Evolutionary conservation across 2,329 filamentous ascomycete genomes (phyloP).

Genomic region (Pleomassaria siparia): DNA sequence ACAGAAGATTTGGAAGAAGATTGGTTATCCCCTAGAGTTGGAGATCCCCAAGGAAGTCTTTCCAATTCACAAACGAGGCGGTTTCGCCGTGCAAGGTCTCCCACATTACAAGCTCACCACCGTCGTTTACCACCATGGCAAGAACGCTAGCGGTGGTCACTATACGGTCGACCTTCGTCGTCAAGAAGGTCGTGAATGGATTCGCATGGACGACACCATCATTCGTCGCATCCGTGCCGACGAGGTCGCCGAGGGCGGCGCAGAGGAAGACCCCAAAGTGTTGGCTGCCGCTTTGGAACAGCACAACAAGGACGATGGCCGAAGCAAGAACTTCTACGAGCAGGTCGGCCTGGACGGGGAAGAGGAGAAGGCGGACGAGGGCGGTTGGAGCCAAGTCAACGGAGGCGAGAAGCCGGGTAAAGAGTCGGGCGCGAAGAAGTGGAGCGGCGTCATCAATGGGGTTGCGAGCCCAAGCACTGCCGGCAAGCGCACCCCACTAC

Average conservation of each 20-base stretch:
- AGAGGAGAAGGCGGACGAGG: conserved; percentile 66
- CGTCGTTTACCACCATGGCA: conserved; percentile 96
- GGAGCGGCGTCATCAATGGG: conserved; percentile 67
- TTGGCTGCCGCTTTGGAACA: conserved; percentile 67
- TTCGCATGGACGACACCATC: conserved; percentile 90
- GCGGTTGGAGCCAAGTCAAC: conserved; percentile 84
- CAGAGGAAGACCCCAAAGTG: conserved; percentile 74
- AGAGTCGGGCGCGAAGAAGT: conserved; percentile 64
- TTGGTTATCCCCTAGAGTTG: conserved; percentile 91
- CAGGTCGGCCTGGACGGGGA: conserved; percentile 59
- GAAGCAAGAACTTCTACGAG: conserved; percentile 73
- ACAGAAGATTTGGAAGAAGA: conserved; percentile 97
- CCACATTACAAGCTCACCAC: conserved; percentile 85
- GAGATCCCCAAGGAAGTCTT: conserved; percentile 92
- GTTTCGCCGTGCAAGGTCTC: conserved; percentile 64
- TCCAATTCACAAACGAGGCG: conserved; percentile 70
- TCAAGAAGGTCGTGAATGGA: conserved; percentile 94
- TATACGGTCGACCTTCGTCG: conserved; percentile 97
- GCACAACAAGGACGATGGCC: conserved; percentile 60
- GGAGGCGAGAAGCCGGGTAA: conserved; percentile 54
- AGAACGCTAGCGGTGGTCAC: conserved; percentile 92
- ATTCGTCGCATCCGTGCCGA: conserved; percentile 83
- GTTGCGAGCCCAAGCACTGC: conserved; percentile 56
- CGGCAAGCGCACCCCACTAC: conserved; percentile 55
- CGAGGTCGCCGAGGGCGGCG: conserved; percentile 83